A percentile compares a stretch with the other conserved stretches of the same genome.
Evolutionary conservation across 495 filamentous ascomycete species (phyloP).

Genomic region (Staphylotrichum longicolle): DNA sequence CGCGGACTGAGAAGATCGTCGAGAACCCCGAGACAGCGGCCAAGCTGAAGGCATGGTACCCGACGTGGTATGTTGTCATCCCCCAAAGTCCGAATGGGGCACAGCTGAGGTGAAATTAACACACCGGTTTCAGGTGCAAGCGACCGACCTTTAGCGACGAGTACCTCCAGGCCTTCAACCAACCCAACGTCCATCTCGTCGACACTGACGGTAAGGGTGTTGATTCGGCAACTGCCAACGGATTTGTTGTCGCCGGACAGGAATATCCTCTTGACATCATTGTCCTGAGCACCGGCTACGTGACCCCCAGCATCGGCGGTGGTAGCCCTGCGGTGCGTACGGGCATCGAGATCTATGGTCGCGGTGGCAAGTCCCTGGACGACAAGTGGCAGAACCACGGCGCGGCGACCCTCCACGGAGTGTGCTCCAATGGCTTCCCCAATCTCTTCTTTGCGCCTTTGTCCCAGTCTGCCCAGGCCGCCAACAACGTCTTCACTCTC

Average conservation of each 20-base stretch:
- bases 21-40: constrained; percentile 42
- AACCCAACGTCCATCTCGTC: constrained; percentile 48
- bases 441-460: constrained; percentile 52
- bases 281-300: constrained; percentile 51
- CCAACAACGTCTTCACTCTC: constrained; percentile 45
- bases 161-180: constrained; percentile 47
- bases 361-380: constrained; percentile 40
- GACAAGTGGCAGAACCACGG: constrained; percentile 43
- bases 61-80: constrained; percentile 27
- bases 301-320: constrained; percentile 29
- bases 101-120: background rate
- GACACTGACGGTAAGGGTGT: constrained; percentile 55
- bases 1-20: constrained; percentile 45
- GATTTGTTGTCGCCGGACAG: constrained; percentile 40
- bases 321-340: constrained; percentile 36
- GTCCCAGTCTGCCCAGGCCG: constrained; percentile 39
- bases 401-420: constrained; percentile 49
- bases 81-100: too few species aligned
- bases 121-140: constrained; percentile 35
- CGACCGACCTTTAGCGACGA: constrained; percentile 47
- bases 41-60: constrained; percentile 48
- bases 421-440: constrained; percentile 47
- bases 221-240: constrained; percentile 37
- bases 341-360: constrained; percentile 43
- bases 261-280: constrained; percentile 50